phyloP scores from a whole-genome alignment of 2,329 filamentous ascomycete genomes.

The Sarocladiaceae sp. region DNA sequence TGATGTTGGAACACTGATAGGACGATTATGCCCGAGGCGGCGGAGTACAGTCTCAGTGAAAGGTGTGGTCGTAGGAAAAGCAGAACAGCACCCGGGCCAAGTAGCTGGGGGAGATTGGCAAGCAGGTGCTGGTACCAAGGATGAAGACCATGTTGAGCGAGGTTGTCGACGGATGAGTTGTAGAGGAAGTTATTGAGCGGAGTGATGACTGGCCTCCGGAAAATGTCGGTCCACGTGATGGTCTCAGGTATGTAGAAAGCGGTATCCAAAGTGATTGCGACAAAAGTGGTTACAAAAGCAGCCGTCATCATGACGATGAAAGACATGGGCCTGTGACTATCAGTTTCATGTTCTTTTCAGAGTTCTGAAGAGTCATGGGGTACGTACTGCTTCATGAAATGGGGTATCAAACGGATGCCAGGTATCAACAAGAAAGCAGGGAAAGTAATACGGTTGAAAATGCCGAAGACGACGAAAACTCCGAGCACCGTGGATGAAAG shows the following conservation, averaged over 20 bases:
- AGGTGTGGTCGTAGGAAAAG: constrained; percentile 54
- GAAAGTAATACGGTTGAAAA: constrained; percentile 97
- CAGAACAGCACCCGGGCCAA: constrained; percentile 65
- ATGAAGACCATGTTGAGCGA: constrained; percentile 72
- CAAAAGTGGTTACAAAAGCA: constrained; percentile 60
- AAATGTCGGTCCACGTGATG: constrained; percentile 60
- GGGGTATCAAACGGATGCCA: constrained; percentile 75
- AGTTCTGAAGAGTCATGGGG: background rate
- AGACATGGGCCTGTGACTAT: constrained; percentile 45
- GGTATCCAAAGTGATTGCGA: constrained; percentile 81
- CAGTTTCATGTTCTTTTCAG: constrained; percentile 6
- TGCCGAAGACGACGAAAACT: constrained; percentile 75
- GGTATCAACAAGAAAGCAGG: constrained; percentile 88
- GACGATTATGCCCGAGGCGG: constrained; percentile 64
- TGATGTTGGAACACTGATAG: constrained; percentile 75
- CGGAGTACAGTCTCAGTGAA: constrained; percentile 65
- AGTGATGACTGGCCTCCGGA: constrained; percentile 65
- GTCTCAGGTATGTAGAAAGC: constrained; percentile 68
- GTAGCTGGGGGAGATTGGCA: constrained; percentile 64
- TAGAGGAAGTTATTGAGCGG: constrained; percentile 75
- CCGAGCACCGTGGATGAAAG: constrained; percentile 75
- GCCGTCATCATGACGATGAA: constrained; percentile 61
- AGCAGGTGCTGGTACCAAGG: constrained; percentile 74
- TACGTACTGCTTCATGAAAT: constrained; percentile 77
- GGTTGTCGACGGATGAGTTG: constrained; percentile 65